Evolutionary conservation across 768 basidiomycete species (phyloP), one percentile per base, ranked within the genome.

Genomic region (Pluteus cervinus): DNA sequence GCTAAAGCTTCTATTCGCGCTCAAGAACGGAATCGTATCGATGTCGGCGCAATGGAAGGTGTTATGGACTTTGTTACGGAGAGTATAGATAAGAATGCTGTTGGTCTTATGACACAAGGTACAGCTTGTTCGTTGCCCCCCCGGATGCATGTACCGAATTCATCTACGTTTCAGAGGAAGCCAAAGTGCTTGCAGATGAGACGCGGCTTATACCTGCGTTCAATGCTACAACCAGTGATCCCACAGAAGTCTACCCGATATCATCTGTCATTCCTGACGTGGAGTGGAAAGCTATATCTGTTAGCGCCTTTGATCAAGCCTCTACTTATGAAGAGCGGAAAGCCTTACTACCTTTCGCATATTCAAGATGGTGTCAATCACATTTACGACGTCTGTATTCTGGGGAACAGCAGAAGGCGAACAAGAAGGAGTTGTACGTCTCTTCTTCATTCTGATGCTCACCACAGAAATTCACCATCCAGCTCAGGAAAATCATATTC

Each of bases 21-120:
- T 4, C 75, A 74, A 37, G 91, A 93, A 60, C 75, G 94, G 46
- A 94, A 93, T 62, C 81, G 80, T 56, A 81, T 99, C 24, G 91
- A 96, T 62, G 78, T 86, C 14, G 66, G 71, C 41, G 89, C 90
- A 2, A 93, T 96, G 86, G 75, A 86, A 55, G 76, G 77, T 7
- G 88, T 89, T 24, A 80, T 80, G 47, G 75, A 73, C 40, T 81
- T 86, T 58, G 65, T 99, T 43, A 86, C 89, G 71, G 78, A 84
- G 22, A 75, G 80, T 31, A 93, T 99, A 45, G 76, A 82, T 39
- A 78, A 73, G 46, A 81, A 76, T 28, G 83, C 84, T 0, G 71
- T 65, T 33, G 73, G 75, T 15, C 62, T 91, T 26, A 79, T 86
- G 47, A 80, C 81, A 2, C 60, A 65, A 49, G 85, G 90, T 87